Conservation (phyloP, 805 yeast species). For the Candida nemodendra region DNA sequence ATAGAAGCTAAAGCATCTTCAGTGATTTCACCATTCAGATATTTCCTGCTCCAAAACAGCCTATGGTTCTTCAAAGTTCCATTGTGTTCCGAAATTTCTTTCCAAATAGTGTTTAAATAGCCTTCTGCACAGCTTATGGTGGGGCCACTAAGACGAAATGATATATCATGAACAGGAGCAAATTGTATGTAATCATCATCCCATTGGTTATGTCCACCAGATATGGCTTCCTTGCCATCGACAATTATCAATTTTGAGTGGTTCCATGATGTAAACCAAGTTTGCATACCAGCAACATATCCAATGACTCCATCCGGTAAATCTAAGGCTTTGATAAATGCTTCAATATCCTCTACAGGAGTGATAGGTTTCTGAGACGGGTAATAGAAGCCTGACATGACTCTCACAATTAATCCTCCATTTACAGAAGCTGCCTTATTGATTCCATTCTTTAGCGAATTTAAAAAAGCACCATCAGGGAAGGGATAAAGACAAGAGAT, state of each 20-base stretch:
- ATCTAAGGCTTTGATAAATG: not conserved
- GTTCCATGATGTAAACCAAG: not conserved
- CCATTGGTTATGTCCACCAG: not conserved
- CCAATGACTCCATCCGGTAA: not conserved
- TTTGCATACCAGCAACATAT: not conserved
- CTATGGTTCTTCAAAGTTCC: not conserved
- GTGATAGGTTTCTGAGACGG: not conserved
- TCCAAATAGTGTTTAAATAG: not conserved
- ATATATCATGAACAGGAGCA: not conserved
- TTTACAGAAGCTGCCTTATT: not conserved
- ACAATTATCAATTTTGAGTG: not conserved
- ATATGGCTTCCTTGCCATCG: not conserved
- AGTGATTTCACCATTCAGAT: not conserved
- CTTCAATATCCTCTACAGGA: not conserved
- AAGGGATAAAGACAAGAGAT: not conserved
- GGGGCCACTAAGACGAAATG: not conserved
- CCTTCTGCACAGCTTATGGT: not conserved
- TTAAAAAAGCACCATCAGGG: not conserved
- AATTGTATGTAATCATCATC: not conserved
- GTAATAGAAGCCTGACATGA: not conserved
- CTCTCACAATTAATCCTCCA: not conserved
- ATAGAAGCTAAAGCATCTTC: not conserved
- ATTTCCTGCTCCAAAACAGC: not conserved
- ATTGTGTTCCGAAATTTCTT: not conserved
- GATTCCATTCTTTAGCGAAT: not conserved